Base-by-base conservation (phyloP, 2,329 filamentous ascomycete genomes). In the Scedosporium apiospermum region DNA sequence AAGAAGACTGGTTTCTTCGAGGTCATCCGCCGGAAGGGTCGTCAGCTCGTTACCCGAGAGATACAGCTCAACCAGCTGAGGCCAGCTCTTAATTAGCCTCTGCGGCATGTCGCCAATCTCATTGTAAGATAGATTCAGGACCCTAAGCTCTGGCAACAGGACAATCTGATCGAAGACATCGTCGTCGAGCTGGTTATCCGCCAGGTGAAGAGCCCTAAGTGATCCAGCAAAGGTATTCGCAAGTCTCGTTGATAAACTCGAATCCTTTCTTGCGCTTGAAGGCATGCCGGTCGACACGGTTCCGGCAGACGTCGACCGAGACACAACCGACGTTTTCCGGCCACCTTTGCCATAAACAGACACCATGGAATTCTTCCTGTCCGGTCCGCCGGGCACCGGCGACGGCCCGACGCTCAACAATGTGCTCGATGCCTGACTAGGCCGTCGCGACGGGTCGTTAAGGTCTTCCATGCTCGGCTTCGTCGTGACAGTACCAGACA, bases 91-190 rank as follows among this genome's bases (percentile, higher is more conserved):
- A 69, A 99, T 88, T 1, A 92, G 90, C 63, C 93, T 84, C 65
- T 92, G 88, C 2, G 95, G 95, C 75, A 99, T 88, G 68, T 99
- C 95, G 64, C 90, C 93, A 57, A 99, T 83, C 63, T 77, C 75
- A 68, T 99, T 99, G 77, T 97, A 98, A 0, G 93, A 96, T 38
- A 99, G 76, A 68, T 99, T 99, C 64, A 99, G 82, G 26, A 96
- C 84, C 23, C 93, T 87, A 60, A 99, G 77, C 74, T 98, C 95
- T 2, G 86, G 82, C 3, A 98, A 82, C 3, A 93, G 79, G 0
- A 86, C 90, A 55, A 99, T 81, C 73, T 98, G 90, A 66, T 97
- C 92, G 71, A 98, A 98, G 0, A 96, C 89, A 68, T 98, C 93
- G 69, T 98, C 95, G 63, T 95, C 90, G 26, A 99, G 82, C 65